phyloP scores from a whole-genome alignment of 2,329 filamentous ascomycete species.

The Hymenoscyphus fructigenus region DNA sequence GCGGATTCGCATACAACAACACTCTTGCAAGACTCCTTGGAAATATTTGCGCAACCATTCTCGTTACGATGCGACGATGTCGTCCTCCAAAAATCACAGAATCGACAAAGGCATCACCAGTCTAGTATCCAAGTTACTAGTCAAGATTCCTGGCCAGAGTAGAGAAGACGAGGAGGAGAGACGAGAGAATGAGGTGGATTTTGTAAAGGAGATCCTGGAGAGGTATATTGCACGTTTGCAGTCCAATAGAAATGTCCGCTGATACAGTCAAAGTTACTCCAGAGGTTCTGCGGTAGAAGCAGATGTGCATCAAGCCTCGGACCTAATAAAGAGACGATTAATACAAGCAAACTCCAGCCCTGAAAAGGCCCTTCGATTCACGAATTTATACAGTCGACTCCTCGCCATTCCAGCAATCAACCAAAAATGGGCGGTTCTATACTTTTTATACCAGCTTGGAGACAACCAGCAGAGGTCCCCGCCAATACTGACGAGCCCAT shows the following conservation, averaged over 20 bases:
- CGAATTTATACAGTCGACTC: conserved; percentile 85
- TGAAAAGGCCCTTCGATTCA: conserved; percentile 77
- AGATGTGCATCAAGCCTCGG: conserved; percentile 82
- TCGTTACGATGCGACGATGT: conserved; percentile 35
- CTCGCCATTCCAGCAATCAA: conserved; percentile 88
- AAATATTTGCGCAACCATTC: neutral
- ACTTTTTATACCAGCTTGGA: conserved; percentile 81
- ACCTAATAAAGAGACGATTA: conserved; percentile 87
- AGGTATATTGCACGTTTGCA: conserved; percentile 26
- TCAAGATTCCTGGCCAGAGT: conserved; percentile 62
- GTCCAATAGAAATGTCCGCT: neutral
- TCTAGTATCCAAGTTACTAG: conserved; percentile 73
- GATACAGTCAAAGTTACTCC: conserved; percentile 22
- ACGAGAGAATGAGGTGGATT: conserved; percentile 59
- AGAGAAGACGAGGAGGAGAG: conserved; percentile 67
- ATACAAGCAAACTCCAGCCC: conserved; percentile 73
- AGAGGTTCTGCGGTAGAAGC: conserved; percentile 36
- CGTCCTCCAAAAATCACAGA: conserved; percentile 46
- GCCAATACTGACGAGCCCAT: conserved; percentile 33
- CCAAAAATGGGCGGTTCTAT: conserved; percentile 96
- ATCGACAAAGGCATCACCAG: conserved; percentile 77
- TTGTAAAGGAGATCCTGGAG: conserved; percentile 48
- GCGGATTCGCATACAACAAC: neutral
- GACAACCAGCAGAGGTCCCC: conserved; percentile 48
- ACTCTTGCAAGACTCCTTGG: neutral